Evolutionary conservation across 1,284 basidiomycete genomes (phyloP), one percentile per base, ranked within the genome.

Genomic region (Ceratobasidium sp.): DNA sequence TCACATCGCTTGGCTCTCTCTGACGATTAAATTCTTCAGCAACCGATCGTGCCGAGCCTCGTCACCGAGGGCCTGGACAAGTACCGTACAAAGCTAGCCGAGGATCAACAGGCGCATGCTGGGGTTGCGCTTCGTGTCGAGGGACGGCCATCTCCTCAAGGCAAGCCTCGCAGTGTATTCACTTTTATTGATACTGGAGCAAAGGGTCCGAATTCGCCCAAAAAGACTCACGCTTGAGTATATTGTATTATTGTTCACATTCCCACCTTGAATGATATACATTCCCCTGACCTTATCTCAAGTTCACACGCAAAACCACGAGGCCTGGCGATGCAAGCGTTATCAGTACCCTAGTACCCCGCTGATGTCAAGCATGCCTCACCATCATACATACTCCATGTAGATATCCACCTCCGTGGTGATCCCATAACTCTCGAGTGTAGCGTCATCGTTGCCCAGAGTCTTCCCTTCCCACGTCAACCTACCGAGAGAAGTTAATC

Each of bases 351-450:
- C 42, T 9, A 38, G 30, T 60, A 49, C 28, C 62, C n/a, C 63
- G n/a, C 23, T 42, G 18, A 38, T 63, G 18, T 51, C 25, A 18
- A 28, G 5, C 30, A 62, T 25, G 40, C 54, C 46, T 60, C 49
- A 66, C 63, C 33, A 8, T 48, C 40, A 69, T 42, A 69, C 40
- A 23, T 33, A 56, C 21, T 69, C 64, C 5, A 69, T 38, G 64
- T 69, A 69, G 9, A 69, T 69, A 54, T 69, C 64, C 8, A 69
- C 64, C 42, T 69, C 64, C 1, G 51, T 69, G 21, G 64, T 69
- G 53, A 69, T 69, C 25, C 64, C 64, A 48, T 69, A 69, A 36
- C 64, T 69, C 33, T 69, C 64, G 40, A 69, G 64, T 5, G 64
- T 69, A 23, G 64, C 64, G 53, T 69, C 53, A 33, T 69, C 64